Conservation (phyloP, 148 eudicot genomes). For the Persicaria tinctoria region DNA sequence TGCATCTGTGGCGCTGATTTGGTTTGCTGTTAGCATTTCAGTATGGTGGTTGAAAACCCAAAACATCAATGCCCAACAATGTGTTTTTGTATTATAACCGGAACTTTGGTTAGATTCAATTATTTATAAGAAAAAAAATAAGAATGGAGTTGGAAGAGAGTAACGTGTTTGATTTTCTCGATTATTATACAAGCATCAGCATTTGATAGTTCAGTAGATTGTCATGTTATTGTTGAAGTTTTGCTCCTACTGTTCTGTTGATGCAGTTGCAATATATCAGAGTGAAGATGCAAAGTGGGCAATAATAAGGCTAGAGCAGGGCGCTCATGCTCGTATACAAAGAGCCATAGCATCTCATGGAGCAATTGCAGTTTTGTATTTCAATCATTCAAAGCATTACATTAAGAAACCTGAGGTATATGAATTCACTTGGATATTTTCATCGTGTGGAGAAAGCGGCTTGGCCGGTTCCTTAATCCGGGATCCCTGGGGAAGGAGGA, state of each 20-base stretch:
- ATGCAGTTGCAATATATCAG: slow-evolving; percentile 47
- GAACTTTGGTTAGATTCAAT: neutral
- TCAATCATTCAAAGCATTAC: slow-evolving; percentile 44
- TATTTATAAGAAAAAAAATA: neutral
- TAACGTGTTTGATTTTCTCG: neutral
- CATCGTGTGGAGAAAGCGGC: neutral
- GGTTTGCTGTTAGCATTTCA: neutral
- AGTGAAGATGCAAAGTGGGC: slow-evolving; percentile 37
- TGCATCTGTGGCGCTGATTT: neutral
- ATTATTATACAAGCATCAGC: neutral
- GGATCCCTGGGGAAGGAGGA: no score
- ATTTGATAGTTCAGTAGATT: neutral
- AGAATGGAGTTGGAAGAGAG: neutral
- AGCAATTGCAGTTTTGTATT: slow-evolving; percentile 54
- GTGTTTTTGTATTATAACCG: neutral
- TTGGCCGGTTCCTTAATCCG: no score
- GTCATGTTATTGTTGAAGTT: neutral
- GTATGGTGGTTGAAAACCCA: neutral
- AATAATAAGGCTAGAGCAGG: slow-evolving; percentile 57
- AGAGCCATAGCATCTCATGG: slow-evolving; percentile 54
- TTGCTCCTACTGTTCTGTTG: slow-evolving; percentile 12
- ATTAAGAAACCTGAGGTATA: slow-evolving; percentile 61
- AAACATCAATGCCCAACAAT: neutral
- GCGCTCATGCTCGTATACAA: slow-evolving; percentile 35
- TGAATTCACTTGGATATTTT: neutral